Evolutionary conservation across 164 flowering plant genomes (phyloP).

Genomic region (Magnolia changhungtana): DNA sequence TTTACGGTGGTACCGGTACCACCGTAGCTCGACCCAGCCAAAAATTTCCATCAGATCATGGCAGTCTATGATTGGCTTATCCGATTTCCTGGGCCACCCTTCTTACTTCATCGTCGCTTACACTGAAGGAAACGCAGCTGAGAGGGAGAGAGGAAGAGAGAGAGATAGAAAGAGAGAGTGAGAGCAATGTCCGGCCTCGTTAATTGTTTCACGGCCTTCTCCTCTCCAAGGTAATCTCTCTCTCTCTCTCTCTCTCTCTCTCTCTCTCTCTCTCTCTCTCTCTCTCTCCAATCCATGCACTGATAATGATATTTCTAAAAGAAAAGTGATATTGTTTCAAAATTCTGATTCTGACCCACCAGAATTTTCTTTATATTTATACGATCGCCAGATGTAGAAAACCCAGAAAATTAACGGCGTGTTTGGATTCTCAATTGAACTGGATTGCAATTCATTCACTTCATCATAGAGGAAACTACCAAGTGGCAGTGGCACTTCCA

Average conservation of each 20-base stretch:
- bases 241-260: not conserved
- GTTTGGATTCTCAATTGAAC: not conserved
- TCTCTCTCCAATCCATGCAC: not conserved
- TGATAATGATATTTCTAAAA: too few species aligned
- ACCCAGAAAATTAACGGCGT: not conserved
- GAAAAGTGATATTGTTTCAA: too few species aligned
- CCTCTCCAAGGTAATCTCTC: not conserved
- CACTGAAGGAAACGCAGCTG: not conserved
- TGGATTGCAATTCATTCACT: not conserved
- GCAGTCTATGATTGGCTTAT: not conserved
- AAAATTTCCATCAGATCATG: not conserved
- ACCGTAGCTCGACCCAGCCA: too few species aligned
- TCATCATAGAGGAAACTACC: not conserved
- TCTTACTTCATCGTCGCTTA: not conserved
- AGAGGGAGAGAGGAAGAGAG: not conserved
- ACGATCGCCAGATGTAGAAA: too few species aligned
- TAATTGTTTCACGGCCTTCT: not conserved
- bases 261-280: not conserved
- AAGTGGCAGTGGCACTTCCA: not conserved
- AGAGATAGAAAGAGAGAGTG: not conserved
- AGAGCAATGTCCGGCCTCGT: not conserved
- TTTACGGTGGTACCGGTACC: too few species aligned
- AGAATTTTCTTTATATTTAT: too few species aligned
- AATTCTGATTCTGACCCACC: too few species aligned
- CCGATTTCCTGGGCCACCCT: not conserved